A percentile compares a stretch with the other conserved stretches of the same genome.
phyloP scores from a whole-genome alignment of 257 asterid genomes.

The Apocynum venetum region DNA sequence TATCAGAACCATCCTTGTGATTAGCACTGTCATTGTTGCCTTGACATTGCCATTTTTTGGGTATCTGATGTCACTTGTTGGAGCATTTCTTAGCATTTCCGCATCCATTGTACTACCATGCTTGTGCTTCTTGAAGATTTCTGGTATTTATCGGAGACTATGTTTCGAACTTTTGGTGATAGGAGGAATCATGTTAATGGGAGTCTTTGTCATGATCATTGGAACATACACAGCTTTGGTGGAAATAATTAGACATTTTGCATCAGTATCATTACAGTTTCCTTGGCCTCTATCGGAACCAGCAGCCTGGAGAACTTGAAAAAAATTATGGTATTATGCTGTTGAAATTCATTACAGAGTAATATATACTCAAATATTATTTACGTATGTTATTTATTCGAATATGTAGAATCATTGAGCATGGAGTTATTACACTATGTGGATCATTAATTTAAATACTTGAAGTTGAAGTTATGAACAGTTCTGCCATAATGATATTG shows the following conservation, averaged over 20 bases:
- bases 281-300: neutral
- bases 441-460: no score
- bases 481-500: no score
- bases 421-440: no score
- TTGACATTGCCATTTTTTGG: conserved; percentile 66
- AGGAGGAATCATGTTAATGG: conserved; percentile 43
- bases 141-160: conserved; percentile 37
- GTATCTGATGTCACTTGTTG: conserved; percentile 62
- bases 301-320: neutral
- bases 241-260: conserved; percentile 40
- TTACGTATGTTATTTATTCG: no score
- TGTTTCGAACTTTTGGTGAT: conserved; percentile 34
- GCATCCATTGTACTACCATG: conserved; percentile 74
- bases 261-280: neutral
- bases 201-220: conserved; percentile 39
- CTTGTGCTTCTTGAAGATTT: conserved; percentile 71
- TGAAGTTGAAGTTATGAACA: no score
- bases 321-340: neutral
- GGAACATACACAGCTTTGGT: conserved; percentile 54
- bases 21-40: conserved; percentile 65
- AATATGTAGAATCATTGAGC: no score
- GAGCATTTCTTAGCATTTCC: conserved; percentile 58
- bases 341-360: no score
- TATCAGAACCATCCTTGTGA: conserved; percentile 46
- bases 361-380: no score